Base-by-base conservation (phyloP, 495 filamentous ascomycete species). In the Aspergillus conjunctus region DNA sequence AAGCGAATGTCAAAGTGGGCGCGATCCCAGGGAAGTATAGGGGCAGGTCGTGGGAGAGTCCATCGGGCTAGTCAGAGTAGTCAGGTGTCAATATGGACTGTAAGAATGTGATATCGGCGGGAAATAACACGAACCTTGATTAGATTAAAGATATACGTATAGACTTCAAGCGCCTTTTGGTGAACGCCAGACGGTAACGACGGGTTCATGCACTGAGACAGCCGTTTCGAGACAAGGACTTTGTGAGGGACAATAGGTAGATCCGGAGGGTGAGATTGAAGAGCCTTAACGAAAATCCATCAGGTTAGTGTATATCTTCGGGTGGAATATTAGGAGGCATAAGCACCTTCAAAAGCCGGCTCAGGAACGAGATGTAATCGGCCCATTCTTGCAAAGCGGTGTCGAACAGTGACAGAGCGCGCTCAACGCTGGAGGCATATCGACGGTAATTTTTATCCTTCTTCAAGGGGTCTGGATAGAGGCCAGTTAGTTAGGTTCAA, bases 291-390 rank as follows among this genome's bases (percentile, higher is more conserved):
- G 44, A 59, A n/a, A 33, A 54, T 69, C 15, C 69, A 66, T 53
- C 44, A 65, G 10, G n/a, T 26, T 20, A 7, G 32, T 73, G 33
- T 67, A 63, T 33, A 61, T 30, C 33, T 50, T 43, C 20, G 58
- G 31, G 6, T 11, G 10, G 1, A 44, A 43, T 9, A 37, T 32
- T 53, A 7, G 26, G 26, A 26, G 26, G 49, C 14, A 15, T 14
- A 62, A 48, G 61, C 66, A 93, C 93, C 86, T 97, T 98, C 54
- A 97, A 77, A 22, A 98, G 79, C 34, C 94, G 87, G 67, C 88
- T 92, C 33, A 99, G 80, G 71, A 98, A 98, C 10, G 93, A 96
- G 69, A 99, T 98, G 69, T 99, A 99, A 72, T 99, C 94, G 34
- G 95, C 93, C 94, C 94, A 99, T 85, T 98, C 94, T 74, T 97